phyloP scores from a whole-genome alignment of 768 basidiomycete genomes.

The Lactifluus volemus region DNA sequence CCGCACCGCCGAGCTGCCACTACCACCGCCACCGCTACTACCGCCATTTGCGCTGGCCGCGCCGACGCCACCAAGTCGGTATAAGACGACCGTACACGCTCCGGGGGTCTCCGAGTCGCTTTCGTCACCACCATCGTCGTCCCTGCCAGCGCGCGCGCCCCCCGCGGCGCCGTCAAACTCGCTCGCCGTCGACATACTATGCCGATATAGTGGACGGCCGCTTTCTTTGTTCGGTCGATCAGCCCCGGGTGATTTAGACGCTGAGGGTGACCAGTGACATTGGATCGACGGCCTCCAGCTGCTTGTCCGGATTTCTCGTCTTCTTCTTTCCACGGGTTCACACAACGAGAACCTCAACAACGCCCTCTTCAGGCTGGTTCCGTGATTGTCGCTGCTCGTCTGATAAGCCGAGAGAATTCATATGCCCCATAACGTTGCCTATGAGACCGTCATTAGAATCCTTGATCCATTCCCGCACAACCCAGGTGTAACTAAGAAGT shows the following conservation, averaged over 20 bases:
- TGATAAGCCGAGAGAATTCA: no score
- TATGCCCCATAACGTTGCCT: no score
- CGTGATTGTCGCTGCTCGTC: conserved; percentile 4
- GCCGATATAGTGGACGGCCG: conserved; percentile 12
- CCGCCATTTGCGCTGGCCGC: not conserved
- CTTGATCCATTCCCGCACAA: no score
- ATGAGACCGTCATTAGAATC: no score
- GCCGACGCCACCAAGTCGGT: conserved; percentile 25
- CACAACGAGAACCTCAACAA: no score
- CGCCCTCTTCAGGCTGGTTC: no score
- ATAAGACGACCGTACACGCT: conserved; percentile 69
- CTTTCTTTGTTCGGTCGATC: not conserved
- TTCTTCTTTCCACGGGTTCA: no score
- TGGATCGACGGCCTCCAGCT: not conserved
- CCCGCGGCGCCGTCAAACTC: conserved; percentile 4
- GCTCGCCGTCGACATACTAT: conserved; percentile 13
- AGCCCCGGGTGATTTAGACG: not conserved
- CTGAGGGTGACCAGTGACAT: not conserved
- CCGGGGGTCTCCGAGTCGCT: conserved; percentile 95
- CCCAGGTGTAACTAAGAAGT: no score
- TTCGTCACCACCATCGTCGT: conserved; percentile 55
- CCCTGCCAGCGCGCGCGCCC: conserved; percentile 3
- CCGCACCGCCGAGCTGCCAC: conserved; percentile 19
- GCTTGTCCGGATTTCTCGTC: not conserved
- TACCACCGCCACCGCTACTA: not conserved